Percentiles rank a stretch among this genome's conserved stretches.
These are phyloP conservation scores for Elsinoe australis DNA, from an alignment of 2,329 filamentous ascomycete species.

Conservation along the genomic window DNA sequence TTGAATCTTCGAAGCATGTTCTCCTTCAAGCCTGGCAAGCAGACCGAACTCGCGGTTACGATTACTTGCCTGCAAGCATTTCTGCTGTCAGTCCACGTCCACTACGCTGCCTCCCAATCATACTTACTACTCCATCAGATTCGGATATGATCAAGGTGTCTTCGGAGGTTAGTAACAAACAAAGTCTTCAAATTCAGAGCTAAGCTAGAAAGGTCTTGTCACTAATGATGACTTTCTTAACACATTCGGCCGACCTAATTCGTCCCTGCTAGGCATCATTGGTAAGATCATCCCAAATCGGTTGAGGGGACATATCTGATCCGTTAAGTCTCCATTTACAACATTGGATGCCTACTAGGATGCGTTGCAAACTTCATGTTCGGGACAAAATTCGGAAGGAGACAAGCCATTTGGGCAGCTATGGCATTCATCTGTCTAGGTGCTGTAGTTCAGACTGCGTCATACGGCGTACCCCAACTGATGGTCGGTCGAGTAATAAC, in stretches of 20 bases:
- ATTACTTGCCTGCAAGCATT: constrained; percentile 15
- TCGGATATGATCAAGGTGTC: constrained; percentile 31
- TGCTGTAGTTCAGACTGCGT: constrained; percentile 17
- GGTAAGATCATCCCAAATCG: constrained; percentile 15
- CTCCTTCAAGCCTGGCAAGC: constrained; percentile 16
- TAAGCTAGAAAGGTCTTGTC: constrained; percentile 21
- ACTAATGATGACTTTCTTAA: constrained; percentile 28
- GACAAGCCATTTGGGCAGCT: constrained; percentile 30
- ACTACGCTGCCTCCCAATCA: too few relatives aligned
- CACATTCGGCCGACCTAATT: constrained; percentile 27
- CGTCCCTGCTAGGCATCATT: constrained; percentile 29
- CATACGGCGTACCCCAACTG: constrained; percentile 16
- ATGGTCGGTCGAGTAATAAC: constrained; percentile 17
- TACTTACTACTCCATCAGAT: not conserved
- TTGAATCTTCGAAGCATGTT: too few relatives aligned
- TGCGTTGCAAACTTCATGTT: constrained; percentile 29
- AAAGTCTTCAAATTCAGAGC: not conserved
- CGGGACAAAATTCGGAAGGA: constrained; percentile 28
- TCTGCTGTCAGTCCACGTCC: constrained; percentile 6
- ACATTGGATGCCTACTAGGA: constrained; percentile 30
- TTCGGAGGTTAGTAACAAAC: constrained; percentile 23
- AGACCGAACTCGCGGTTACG: constrained; percentile 16
- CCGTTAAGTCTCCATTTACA: constrained; percentile 30
- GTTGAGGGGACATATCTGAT: too few relatives aligned
- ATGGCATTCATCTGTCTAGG: constrained; percentile 28